Evolutionary conservation across 805 yeast genomes (phyloP), one percentile per base, ranked within the genome.

Genomic region (Yarrowia keelungensis): DNA sequence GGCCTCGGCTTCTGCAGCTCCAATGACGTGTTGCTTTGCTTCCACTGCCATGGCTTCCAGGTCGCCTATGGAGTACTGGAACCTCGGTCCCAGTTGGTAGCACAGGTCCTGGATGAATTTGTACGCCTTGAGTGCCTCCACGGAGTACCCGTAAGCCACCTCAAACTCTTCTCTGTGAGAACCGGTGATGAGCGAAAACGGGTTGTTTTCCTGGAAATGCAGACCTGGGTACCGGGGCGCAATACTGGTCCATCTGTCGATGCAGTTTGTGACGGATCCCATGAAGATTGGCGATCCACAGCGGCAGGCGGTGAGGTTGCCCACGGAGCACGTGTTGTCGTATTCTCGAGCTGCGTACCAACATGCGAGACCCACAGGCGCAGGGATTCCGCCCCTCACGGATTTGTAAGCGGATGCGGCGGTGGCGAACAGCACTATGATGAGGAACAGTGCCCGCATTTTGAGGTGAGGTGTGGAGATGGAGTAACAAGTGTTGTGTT

Each of bases 301-400:
- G 4, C 67, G 32, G 14, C 67, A 62, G 35, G 54, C 56, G 1
- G 67, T 47, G 15, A 62, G 54, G 15, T 62, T 49, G 8, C 56
- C 54, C 43, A 47, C 56, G 12, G 46, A 62, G 26, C 67, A 62
- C n/a, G n/a, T 47, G 42, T 59, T 59, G 45, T 62, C 56, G 56
- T 47, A 62, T 16, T 62, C 67, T 38, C 56, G 22, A 8, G 67
- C 67, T 5, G 67, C 54, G 50, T 62, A 62, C 67, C 67, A 62
- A 15, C 67, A 62, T 1, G 67, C 67, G n/a, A 62, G 19, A 5
- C 56, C 67, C 15, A 62, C 54, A 0, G 67, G 67, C 2, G 56
- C 45, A 3, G 46, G 46, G 10, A 49, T 62, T 10, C 67, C 67
- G 12, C 67, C 67, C 38, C 67, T 19, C 5, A 59, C 65, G 8